Evolutionary conservation across 495 filamentous ascomycete genomes (phyloP), one percentile per base, ranked within the genome.

Genomic region (Neurospora cerealis): DNA sequence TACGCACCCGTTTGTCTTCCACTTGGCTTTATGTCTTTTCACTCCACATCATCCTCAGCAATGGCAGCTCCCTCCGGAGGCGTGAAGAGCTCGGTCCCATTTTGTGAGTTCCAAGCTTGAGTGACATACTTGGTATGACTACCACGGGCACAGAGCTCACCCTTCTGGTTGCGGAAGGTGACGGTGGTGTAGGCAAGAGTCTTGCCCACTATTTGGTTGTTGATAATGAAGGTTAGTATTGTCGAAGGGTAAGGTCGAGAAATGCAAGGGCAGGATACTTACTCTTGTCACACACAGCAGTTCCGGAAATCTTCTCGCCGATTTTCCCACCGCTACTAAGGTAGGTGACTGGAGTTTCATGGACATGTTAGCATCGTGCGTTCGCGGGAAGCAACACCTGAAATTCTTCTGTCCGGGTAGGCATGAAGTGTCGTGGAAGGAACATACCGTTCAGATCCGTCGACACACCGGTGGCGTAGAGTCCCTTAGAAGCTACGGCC

Each of bases 161-260:
- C 90, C 74, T 92, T 88, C n/a, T 79, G 78, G 77, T 97, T 95
- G 37, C 81, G 86, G 81, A 99, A 98, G 15, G 85, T 86, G 74
- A 98, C 91, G 4, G 86, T 91, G 1, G 96, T 99, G 77, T 89
- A 99, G 17, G 96, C 96, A 28, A 99, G 85, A 0, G 92, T 96
- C 83, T 96, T 97, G 60, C 96, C 96, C 77, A 98, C 94, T 97
- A 77, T 42, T 39, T 39, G 9, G 7, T n/a, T 4, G 2, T 2
- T 32, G 36, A n/a, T 13, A 46, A 19, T 3, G 36, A 11, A 71
- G 15, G 54, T 15, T 1, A 41, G 10, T 74, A 1, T 2, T 24
- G 69, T 60, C 40, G 15, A 7, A 38, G 70, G 37, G 40, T 17
- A 7, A 42, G 1, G 37, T 38, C 9, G 38, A 9, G 9, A 9